A percentile compares a stretch with the other conserved stretches of the same genome.
Evolutionary conservation across 2,329 filamentous ascomycete species (phyloP).

Genomic region (Leptoxyphium fumago): DNA sequence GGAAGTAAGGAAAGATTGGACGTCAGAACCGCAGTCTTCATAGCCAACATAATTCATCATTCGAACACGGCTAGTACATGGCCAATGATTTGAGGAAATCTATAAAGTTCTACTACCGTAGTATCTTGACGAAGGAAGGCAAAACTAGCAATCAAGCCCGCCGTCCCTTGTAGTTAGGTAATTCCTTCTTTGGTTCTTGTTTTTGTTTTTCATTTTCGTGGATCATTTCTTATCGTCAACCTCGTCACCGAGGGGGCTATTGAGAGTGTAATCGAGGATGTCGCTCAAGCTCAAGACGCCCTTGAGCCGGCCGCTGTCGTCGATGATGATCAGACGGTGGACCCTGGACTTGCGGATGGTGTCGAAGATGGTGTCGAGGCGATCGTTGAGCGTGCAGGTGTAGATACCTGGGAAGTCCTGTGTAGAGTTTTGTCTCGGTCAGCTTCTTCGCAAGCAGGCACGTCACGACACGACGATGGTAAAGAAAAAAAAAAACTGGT

Average conservation of each 20-base stretch:
- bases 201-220: neutral
- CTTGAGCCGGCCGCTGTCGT: slow-evolving; percentile 72
- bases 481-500: neutral
- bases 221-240: slow-evolving; percentile 2
- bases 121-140: too few relatives aligned
- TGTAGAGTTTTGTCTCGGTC: neutral
- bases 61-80: too few relatives aligned
- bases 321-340: slow-evolving; percentile 82
- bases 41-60: too few relatives aligned
- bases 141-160: too few relatives aligned
- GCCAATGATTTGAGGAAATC: too few relatives aligned
- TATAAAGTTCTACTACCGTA: too few relatives aligned
- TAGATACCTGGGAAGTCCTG: slow-evolving; percentile 91
- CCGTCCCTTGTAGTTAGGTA: too few relatives aligned
- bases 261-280: slow-evolving; percentile 84
- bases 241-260: slow-evolving; percentile 18
- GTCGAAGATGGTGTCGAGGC: slow-evolving; percentile 89
- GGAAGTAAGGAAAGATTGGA: too few relatives aligned
- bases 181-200: too few relatives aligned
- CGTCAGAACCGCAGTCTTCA: too few relatives aligned
- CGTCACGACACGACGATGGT: too few relatives aligned
- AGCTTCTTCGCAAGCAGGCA: neutral
- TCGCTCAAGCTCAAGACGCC: slow-evolving; percentile 90
- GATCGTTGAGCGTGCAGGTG: slow-evolving; percentile 82
- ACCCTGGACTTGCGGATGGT: slow-evolving; percentile 91